Conservation (phyloP, 495 filamentous ascomycete species). For the Neurospora tetrasperma region DNA sequence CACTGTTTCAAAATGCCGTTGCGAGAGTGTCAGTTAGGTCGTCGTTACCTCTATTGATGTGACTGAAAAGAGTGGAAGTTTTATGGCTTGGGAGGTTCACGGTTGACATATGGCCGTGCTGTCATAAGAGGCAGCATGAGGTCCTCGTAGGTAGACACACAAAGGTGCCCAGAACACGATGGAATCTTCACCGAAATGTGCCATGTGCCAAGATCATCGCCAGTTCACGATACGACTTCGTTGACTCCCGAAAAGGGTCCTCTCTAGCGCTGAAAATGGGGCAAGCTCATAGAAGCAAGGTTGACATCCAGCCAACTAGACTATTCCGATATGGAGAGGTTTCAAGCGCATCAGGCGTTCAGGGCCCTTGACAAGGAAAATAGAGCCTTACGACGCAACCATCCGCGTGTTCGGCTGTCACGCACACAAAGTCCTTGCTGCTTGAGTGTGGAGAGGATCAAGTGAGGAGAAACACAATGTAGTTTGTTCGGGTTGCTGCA, state of each 20-base stretch:
- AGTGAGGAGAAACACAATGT: not conserved
- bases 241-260: not conserved
- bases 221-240: not conserved
- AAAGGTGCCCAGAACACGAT: not conserved
- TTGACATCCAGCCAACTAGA: not conserved
- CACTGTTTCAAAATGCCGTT: not conserved
- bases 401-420: not conserved
- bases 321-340: not conserved
- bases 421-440: not conserved
- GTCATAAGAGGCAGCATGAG: not conserved
- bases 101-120: not conserved
- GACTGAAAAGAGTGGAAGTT: not conserved
- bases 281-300: not conserved
- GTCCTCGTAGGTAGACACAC: no score
- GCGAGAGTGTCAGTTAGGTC: not conserved
- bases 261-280: not conserved
- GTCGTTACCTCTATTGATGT: not conserved
- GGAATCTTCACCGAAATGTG: not conserved
- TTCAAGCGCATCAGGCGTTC: not conserved
- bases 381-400: not conserved
- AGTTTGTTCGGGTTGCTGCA: not conserved
- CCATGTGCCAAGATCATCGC: not conserved
- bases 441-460: not conserved
- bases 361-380: not conserved
- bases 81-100: not conserved